Percentiles rank a stretch among this genome's conserved stretches.
Evolutionary conservation across 2,329 filamentous ascomycete species (phyloP).

Genomic region (Alternaria sp.): DNA sequence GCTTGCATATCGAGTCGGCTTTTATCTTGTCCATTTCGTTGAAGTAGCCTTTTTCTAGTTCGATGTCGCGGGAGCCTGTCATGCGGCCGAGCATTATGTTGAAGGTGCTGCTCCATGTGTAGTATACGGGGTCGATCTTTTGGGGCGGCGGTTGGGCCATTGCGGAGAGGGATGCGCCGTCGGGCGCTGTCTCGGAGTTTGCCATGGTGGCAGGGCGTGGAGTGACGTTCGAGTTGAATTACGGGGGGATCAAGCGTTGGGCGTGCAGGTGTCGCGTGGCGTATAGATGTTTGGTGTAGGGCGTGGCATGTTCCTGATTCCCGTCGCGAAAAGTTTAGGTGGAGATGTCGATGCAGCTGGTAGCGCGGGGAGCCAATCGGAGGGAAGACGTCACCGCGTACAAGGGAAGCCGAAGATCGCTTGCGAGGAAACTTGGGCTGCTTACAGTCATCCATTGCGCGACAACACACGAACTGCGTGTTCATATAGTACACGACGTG

Average conservation of each 20-base stretch:
- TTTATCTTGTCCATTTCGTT: constrained; percentile 75
- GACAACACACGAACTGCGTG: background rate
- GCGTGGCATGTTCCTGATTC: constrained; percentile 19
- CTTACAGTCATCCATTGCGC: constrained; percentile 25
- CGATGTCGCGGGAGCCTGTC: constrained; percentile 35
- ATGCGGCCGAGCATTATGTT: constrained; percentile 73
- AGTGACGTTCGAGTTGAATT: background rate
- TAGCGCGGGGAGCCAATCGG: constrained; percentile 32
- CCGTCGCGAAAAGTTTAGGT: constrained; percentile 29
- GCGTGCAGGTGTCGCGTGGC: constrained; percentile 10
- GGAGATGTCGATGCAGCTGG: constrained; percentile 9
- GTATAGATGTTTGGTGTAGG: constrained; percentile 4
- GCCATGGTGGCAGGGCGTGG: constrained; percentile 25
- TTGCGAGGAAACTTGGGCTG: constrained; percentile 17
- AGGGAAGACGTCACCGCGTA: constrained; percentile 18
- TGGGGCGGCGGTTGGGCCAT: constrained; percentile 24
- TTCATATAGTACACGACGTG: background rate
- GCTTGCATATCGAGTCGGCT: constrained; percentile 78
- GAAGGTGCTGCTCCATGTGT: constrained; percentile 84
- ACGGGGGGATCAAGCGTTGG: background rate
- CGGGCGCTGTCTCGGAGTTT: constrained; percentile 32
- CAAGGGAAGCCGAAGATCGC: constrained; percentile 15
- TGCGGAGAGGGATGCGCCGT: constrained; percentile 34
- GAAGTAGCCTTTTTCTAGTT: constrained; percentile 67
- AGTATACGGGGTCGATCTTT: constrained; percentile 49